Evolutionary conservation across 2,329 filamentous ascomycete genomes (phyloP).

Genomic region (Tolypocladium tropicale): DNA sequence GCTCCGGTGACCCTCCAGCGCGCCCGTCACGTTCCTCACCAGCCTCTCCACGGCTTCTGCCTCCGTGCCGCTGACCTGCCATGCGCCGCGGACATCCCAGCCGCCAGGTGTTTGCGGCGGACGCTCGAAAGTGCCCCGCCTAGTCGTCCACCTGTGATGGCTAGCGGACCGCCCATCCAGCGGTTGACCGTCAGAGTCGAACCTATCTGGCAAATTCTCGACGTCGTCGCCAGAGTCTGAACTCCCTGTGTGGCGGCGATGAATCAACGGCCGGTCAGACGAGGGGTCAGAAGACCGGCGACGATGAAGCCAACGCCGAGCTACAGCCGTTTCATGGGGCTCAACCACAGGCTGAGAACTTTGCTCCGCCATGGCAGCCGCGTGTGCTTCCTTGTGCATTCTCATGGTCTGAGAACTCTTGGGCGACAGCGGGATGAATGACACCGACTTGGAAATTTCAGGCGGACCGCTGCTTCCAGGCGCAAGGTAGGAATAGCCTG

Average conservation of each 20-base stretch:
- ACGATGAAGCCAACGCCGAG: conserved; percentile 8
- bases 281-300: conserved; percentile 24
- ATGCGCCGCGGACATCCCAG: conserved; percentile 28
- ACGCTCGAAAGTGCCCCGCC: conserved; percentile 33
- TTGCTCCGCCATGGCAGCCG: conserved; percentile 12
- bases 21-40: conserved; percentile 14
- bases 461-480: neutral
- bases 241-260: conserved; percentile 10
- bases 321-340: conserved; percentile 8
- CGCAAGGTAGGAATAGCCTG: neutral
- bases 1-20: conserved; percentile 18
- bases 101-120: conserved; percentile 19
- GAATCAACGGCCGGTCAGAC: conserved; percentile 17
- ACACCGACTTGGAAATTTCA: conserved; percentile 27
- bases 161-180: conserved; percentile 17
- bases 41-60: conserved; percentile 26
- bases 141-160: conserved; percentile 19
- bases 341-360: conserved; percentile 4
- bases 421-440: conserved; percentile 39
- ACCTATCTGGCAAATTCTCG: conserved; percentile 36
- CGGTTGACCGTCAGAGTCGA: conserved; percentile 32
- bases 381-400: conserved; percentile 26
- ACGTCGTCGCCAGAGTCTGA: conserved; percentile 25
- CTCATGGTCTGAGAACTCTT: conserved; percentile 35
- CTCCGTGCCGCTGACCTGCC: conserved; percentile 35